phyloP scores from a whole-genome alignment of 495 filamentous ascomycete species.

The Tuber melanosporum region DNA sequence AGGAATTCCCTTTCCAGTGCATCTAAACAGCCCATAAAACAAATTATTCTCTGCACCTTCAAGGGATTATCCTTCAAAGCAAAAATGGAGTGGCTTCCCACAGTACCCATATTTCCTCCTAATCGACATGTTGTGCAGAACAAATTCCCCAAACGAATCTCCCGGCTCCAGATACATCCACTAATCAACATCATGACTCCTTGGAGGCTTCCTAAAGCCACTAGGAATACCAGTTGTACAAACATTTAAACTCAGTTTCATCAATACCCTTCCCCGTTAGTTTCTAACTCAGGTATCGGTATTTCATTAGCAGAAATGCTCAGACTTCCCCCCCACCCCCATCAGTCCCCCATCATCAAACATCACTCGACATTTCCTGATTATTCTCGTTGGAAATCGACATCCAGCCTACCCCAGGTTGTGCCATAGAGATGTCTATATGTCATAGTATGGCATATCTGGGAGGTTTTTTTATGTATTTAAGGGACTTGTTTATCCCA shows the following conservation, averaged over 20 bases:
- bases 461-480: too few species aligned
- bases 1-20: not conserved
- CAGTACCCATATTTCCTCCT: not conserved
- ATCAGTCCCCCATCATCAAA: not conserved
- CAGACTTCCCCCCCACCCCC: too few species aligned
- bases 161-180: not conserved
- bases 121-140: not conserved
- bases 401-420: too few species aligned
- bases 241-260: not conserved
- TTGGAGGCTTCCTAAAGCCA: not conserved
- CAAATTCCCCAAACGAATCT: not conserved
- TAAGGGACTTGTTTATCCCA: too few species aligned
- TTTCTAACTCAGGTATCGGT: not conserved
- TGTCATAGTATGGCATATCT: too few species aligned
- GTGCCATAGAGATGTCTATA: too few species aligned
- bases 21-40: not conserved
- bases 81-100: not conserved
- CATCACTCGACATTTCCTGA: not conserved
- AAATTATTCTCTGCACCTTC: not conserved
- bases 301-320: not conserved
- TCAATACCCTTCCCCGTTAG: not conserved
- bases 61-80: not conserved
- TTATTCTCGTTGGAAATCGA: too few species aligned
- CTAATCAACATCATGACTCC: not conserved
- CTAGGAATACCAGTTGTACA: not conserved